phyloP scores from a whole-genome alignment of 164 flowering plant species.

The Piper longum region DNA sequence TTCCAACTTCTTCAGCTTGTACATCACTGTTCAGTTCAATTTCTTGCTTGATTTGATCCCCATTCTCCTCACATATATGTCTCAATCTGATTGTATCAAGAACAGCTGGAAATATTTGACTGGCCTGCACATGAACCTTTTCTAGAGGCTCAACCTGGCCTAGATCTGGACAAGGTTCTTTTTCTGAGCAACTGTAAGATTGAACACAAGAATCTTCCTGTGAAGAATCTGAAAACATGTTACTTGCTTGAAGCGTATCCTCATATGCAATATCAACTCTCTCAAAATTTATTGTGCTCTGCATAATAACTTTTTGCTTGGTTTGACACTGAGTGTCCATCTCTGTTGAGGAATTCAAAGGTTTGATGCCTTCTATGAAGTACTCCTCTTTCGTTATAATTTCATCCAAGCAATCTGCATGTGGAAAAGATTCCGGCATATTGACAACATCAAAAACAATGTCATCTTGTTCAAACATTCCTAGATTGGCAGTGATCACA shows the following conservation, averaged over 20 bases:
- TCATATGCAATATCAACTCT: slow-evolving; percentile 12
- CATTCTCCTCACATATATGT: not conserved
- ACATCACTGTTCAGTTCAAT: not conserved
- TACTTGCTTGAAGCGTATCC: slow-evolving; percentile 1
- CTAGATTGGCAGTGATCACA: slow-evolving; percentile 5
- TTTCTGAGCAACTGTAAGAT: too few species aligned
- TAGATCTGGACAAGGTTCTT: too few species aligned
- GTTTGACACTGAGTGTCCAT: slow-evolving; percentile 44
- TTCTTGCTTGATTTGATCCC: not conserved
- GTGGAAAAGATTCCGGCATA: slow-evolving; percentile 11
- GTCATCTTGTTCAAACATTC: slow-evolving; percentile 13
- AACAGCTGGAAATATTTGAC: too few species aligned
- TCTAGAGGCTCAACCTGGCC: too few species aligned
- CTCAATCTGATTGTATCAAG: too few species aligned
- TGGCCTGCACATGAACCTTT: too few species aligned
- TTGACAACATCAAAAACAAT: slow-evolving; percentile 14
- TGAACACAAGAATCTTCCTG: too few species aligned
- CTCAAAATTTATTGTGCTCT: slow-evolving; percentile 8
- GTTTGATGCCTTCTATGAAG: slow-evolving; percentile 64
- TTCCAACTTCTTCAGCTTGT: not conserved
- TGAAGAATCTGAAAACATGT: too few species aligned
- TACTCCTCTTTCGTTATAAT: slow-evolving; percentile 61
- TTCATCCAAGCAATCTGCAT: slow-evolving; percentile 28
- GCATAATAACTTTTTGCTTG: slow-evolving; percentile 28
- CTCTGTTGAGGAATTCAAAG: slow-evolving; percentile 76